Evolutionary conservation across 1,139 yeast genomes (phyloP).

Genomic region (Taiozyma sp.): DNA sequence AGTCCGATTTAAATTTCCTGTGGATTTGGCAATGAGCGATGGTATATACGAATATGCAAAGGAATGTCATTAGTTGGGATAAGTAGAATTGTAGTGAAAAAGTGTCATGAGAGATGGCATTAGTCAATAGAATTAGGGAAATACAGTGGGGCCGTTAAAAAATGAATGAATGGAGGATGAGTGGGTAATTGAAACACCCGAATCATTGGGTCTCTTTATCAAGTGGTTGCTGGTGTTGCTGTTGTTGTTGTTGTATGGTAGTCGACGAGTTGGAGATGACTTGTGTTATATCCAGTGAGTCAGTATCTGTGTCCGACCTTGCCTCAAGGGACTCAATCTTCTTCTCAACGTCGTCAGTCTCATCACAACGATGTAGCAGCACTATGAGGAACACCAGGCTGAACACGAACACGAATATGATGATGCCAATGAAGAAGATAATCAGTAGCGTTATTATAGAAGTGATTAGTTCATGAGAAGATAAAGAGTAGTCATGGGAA

Average conservation of each 20-base stretch:
- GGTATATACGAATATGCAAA: not conserved
- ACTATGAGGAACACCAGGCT: slow-evolving; percentile 12
- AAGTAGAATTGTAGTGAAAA: not conserved
- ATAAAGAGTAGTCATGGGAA: slow-evolving; percentile 14
- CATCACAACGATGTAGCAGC: slow-evolving; percentile 15
- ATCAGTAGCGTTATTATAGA: slow-evolving; percentile 12
- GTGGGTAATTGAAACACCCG: not conserved
- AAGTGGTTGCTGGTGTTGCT: no score
- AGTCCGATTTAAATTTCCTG: not conserved
- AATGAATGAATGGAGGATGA: not conserved
- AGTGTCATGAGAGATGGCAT: not conserved
- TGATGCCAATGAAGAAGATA: slow-evolving; percentile 12
- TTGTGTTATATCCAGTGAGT: no score
- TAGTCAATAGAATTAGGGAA: not conserved
- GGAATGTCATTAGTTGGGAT: not conserved
- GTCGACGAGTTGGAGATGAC: no score
- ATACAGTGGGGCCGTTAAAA: not conserved
- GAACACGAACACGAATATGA: slow-evolving; percentile 12
- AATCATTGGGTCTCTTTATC: not conserved
- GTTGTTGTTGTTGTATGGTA: no score
- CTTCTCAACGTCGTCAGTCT: slow-evolving; percentile 6
- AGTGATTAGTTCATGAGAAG: slow-evolving; percentile 11
- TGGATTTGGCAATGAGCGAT: not conserved
- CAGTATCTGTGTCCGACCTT: no score
- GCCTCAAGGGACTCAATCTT: not conserved